Base-by-base conservation (phyloP, 768 basidiomycete genomes). In the Boletus speciosus region DNA sequence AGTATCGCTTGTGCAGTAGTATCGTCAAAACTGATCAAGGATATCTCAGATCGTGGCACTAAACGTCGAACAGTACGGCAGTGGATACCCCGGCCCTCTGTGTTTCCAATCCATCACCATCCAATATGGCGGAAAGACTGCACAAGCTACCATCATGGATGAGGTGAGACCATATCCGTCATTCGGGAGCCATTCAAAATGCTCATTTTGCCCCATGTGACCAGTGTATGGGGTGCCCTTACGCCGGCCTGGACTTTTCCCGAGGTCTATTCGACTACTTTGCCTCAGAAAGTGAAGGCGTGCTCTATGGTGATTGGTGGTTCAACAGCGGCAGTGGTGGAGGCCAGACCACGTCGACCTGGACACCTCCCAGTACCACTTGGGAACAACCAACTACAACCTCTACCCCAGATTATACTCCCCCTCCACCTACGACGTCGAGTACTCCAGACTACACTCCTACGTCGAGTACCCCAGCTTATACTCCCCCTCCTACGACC, bases 171-270 rank as follows among this genome's bases (percentile, higher is more conserved):
- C 53, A 34, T 42, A 15, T 48, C 19, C 16, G 16, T 44, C 35
- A n/a, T 36, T 23, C 27, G 31, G 45, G 10, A 36, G 19, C 35
- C 25, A n/a, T 49, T 50, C 52, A 25, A 52, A 41, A 42, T 29
- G 27, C 42, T 50, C 27, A 49, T 49, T 19, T 34, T 47, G 1
- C 16, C 27, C 11, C 14, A 0, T 44, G 49, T 34, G 16, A 49
- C 21, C 57, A 87, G 81, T 90, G 88, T 66, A 81, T 82, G 42
- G 80, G 78, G 19, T 92, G 90, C 65, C 81, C 81, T 25, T 77
- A 66, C 34, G 78, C 76, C 27, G 88, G 81, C 39, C 78, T 91
- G 27, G 90, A 93, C 71, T 73, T 91, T 51, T 83, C 84, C 27
- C 62, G 70, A 14, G 83, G 84, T 49, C 76, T 92, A 44, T 92